A percentile compares a stretch with the other conserved stretches of the same genome.
phyloP scores from a whole-genome alignment of 176 grass and related monocot genomes.

The Olyra latifolia region DNA sequence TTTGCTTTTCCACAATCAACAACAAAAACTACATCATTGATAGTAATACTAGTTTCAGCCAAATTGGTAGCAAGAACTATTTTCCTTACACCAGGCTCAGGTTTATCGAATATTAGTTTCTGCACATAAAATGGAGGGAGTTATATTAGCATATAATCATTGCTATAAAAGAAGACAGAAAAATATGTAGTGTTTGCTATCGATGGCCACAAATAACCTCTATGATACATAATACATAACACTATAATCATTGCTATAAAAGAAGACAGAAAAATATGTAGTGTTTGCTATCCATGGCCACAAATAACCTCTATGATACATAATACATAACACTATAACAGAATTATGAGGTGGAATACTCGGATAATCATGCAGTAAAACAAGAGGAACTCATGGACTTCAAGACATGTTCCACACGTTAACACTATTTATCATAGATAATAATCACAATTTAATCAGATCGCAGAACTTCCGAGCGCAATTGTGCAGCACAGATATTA shows the following conservation, averaged over 20 bases:
- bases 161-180: slow-evolving; percentile 12
- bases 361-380: background rate
- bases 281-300: background rate
- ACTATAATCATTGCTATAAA: slow-evolving; percentile 8
- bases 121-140: slow-evolving; percentile 39
- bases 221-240: background rate
- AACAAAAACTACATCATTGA: slow-evolving; percentile 98
- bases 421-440: background rate
- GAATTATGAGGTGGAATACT: background rate
- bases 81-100: slow-evolving; percentile 87
- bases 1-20: slow-evolving; percentile 98
- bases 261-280: slow-evolving; percentile 9
- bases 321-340: background rate
- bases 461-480: background rate
- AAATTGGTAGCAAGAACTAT: slow-evolving; percentile 98
- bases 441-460: background rate
- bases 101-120: slow-evolving; percentile 95
- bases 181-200: background rate
- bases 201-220: background rate
- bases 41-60: slow-evolving; percentile 99
- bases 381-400: background rate
- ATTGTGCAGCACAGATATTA: background rate
- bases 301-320: background rate
- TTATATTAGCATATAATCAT: slow-evolving; percentile 12
- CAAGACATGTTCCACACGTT: background rate